Evolutionary conservation across 1,139 yeast species (phyloP).

Genomic region (Hyphopichia khmerensis): DNA sequence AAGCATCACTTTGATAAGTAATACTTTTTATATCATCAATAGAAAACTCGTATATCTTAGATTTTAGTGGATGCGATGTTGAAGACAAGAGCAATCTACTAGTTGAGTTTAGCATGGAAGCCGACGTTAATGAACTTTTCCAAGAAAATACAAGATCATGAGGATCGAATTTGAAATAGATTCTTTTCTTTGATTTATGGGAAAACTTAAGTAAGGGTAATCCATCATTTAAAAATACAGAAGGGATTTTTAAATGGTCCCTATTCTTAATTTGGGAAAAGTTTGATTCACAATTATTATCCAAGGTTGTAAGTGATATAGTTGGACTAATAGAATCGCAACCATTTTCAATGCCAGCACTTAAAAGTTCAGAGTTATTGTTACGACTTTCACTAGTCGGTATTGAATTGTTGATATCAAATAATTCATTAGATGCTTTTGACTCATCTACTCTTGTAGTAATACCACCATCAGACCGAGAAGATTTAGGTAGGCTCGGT

Average conservation of each 20-base stretch:
- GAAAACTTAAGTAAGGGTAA: constrained; percentile 62
- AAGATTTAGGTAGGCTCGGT: neutral
- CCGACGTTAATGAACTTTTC: constrained; percentile 24
- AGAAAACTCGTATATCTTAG: constrained; percentile 46
- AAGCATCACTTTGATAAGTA: constrained; percentile 67
- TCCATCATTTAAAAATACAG: constrained; percentile 41
- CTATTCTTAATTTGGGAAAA: neutral
- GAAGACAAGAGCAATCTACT: constrained; percentile 13
- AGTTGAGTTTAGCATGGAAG: constrained; percentile 14
- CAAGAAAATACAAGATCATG: constrained; percentile 46
- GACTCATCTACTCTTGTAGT: too few relatives aligned
- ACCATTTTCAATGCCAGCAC: too few relatives aligned
- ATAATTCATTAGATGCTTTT: too few relatives aligned
- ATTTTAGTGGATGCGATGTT: constrained; percentile 15
- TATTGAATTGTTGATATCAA: too few relatives aligned
- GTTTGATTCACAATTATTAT: too few relatives aligned
- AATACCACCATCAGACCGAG: too few relatives aligned
- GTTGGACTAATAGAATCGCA: too few relatives aligned
- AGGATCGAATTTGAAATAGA: constrained; percentile 33
- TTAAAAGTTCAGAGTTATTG: too few relatives aligned
- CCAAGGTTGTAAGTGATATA: too few relatives aligned
- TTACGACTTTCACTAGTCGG: neutral
- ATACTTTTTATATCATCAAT: constrained; percentile 73
- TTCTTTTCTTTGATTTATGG: constrained; percentile 61
- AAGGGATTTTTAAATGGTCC: constrained; percentile 15